These are phyloP conservation scores for Elongisporangium senticosum DNA, from an alignment of 352 stramenopile species.

Conservation along the genomic window DNA sequence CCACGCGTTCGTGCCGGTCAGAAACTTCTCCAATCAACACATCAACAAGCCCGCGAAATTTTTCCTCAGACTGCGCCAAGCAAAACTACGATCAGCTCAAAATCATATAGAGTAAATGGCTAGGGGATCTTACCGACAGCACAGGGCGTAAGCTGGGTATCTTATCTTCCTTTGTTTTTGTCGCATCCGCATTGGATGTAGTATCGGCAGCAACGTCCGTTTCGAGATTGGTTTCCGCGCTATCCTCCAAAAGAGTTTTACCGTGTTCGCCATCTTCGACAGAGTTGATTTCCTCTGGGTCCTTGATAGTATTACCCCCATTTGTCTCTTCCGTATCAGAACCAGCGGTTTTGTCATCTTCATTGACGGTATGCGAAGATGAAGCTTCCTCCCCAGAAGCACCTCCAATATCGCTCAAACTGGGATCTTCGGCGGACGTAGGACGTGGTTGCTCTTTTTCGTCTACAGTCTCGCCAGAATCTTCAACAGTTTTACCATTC, in stretches of 20 bases:
- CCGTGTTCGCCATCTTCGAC: neutral
- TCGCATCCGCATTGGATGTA: neutral
- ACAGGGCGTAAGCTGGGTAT: neutral
- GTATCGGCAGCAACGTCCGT: neutral
- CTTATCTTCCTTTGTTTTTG: neutral
- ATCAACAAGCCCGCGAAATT: slow-evolving; percentile 53
- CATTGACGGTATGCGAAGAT: neutral
- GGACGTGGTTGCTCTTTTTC: neutral
- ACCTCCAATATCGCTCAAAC: neutral
- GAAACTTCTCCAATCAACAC: slow-evolving; percentile 55
- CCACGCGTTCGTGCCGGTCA: slow-evolving; percentile 45
- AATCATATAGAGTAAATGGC: neutral
- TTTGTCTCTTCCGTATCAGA: neutral
- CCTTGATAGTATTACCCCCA: neutral
- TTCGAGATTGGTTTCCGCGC: neutral
- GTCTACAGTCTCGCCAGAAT: neutral
- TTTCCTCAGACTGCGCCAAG: slow-evolving; percentile 34
- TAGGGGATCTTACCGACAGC: slow-evolving; percentile 2
- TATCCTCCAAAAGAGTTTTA: neutral
- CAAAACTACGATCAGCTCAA: neutral
- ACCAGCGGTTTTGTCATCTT: neutral
- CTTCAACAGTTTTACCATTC: neutral
- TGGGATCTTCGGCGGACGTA: neutral
- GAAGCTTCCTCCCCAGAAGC: neutral
- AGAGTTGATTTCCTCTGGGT: neutral